phyloP scores from a whole-genome alignment of 164 flowering plant genomes.

The Echeveria elegans region DNA sequence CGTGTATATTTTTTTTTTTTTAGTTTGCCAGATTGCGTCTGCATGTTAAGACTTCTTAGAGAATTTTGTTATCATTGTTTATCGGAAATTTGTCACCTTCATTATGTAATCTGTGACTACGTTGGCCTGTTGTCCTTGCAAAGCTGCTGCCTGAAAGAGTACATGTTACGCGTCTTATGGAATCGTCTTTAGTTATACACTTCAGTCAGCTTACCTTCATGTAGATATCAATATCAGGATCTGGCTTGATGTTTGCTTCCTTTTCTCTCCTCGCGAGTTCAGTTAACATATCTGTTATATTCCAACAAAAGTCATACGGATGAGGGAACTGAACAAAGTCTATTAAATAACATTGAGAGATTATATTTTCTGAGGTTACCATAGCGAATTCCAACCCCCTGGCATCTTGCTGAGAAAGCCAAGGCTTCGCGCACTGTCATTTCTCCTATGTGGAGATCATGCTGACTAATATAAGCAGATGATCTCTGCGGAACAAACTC shows the following conservation, averaged over 20 bases:
- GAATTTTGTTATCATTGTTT: background rate
- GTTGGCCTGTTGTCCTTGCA: slow-evolving; percentile 58
- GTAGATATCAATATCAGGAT: slow-evolving; percentile 9
- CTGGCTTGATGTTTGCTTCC: slow-evolving; percentile 10
- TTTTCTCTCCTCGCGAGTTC: slow-evolving; percentile 2
- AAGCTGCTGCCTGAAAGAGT: slow-evolving; percentile 36
- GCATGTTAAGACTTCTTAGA: background rate
- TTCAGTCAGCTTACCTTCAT: slow-evolving; percentile 7
- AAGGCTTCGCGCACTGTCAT: slow-evolving; percentile 59
- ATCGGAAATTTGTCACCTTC: slow-evolving; percentile 37
- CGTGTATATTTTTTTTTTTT: background rate
- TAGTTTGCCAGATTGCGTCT: background rate
- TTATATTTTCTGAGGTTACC: slow-evolving; percentile 17
- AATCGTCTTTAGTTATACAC: background rate
- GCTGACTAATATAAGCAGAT: slow-evolving; percentile 54
- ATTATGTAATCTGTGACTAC: slow-evolving; percentile 68
- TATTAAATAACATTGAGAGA: background rate
- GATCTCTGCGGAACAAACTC: slow-evolving; percentile 59
- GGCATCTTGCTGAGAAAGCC: slow-evolving; percentile 48
- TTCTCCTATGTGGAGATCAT: slow-evolving; percentile 48
- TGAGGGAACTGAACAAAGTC: background rate
- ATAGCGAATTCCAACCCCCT: slow-evolving; percentile 44
- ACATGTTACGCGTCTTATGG: slow-evolving; percentile 26
- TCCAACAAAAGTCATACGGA: background rate
- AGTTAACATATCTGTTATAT: background rate